A percentile compares a stretch with the other conserved stretches of the same genome.
Conservation (phyloP, 139 green algal genomes). For the Volvox africanus region DNA sequence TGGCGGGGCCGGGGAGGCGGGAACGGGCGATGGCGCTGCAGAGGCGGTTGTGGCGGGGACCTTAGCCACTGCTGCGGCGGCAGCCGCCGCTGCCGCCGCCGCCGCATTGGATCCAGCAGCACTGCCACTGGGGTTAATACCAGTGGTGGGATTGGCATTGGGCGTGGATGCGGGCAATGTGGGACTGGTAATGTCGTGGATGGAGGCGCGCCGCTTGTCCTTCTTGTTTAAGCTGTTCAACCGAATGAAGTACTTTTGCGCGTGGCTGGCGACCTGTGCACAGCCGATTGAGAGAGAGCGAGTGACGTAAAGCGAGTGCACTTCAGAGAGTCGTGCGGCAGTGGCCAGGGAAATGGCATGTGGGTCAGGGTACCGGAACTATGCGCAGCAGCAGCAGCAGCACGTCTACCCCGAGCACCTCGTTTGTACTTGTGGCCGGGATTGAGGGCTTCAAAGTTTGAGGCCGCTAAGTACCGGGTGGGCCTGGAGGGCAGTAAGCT, state of each 20-base stretch:
- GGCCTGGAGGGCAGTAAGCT: no score
- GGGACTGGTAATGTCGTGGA: conserved; percentile 90
- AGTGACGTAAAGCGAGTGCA: no score
- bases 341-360: no score
- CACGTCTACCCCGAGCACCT: no score
- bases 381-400: no score
- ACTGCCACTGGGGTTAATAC: neutral
- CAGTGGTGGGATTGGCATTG: conserved; percentile 18
- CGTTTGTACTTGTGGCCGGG: no score
- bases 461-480: no score
- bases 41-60: neutral
- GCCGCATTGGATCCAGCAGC: neutral
- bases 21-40: neutral
- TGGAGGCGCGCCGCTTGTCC: conserved; percentile 86
- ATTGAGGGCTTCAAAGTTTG: no score
- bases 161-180: conserved; percentile 49
- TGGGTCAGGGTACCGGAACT: neutral
- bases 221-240: conserved; percentile 92
- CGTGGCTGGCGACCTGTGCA: conserved; percentile 88
- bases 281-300: no score
- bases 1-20: neutral
- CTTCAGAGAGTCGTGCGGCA: no score
- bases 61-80: neutral
- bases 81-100: neutral
- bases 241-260: conserved; percentile 97